A percentile compares a stretch with the other conserved stretches of the same genome.
Conservation (phyloP, 2,329 filamentous ascomycete species). For the Clarireedia monteithiana region DNA sequence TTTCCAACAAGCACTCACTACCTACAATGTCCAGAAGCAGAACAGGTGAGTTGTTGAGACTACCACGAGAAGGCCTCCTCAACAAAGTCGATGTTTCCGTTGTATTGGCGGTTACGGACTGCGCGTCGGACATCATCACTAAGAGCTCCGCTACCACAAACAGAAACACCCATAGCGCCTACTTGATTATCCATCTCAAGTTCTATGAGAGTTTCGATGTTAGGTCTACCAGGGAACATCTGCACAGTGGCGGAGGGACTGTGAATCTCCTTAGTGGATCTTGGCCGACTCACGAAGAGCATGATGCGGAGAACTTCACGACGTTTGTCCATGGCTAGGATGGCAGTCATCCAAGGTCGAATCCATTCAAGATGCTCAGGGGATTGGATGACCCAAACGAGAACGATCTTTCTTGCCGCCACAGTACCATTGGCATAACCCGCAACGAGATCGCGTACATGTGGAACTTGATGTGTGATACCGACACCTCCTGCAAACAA, state of each 20-base stretch:
- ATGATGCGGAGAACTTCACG: conserved; percentile 69
- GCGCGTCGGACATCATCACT: conserved; percentile 67
- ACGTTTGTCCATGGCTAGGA: conserved; percentile 65
- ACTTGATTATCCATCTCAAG: conserved; percentile 69
- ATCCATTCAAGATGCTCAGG: conserved; percentile 81
- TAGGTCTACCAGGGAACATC: conserved; percentile 76
- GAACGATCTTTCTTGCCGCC: conserved; percentile 61
- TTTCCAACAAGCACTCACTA: too few species aligned
- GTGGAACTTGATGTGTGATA: conserved; percentile 72
- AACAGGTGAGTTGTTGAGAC: neutral
- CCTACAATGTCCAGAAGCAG: neutral
- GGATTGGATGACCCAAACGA: conserved; percentile 74
- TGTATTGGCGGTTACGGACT: conserved; percentile 55
- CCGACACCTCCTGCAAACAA: conserved; percentile 76
- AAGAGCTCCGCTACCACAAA: conserved; percentile 66
- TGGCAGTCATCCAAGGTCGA: conserved; percentile 74
- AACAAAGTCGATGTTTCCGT: conserved; percentile 65
- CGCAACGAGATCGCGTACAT: conserved; percentile 63
- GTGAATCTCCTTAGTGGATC: conserved; percentile 74
- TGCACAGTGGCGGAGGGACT: conserved; percentile 70
- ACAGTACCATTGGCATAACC: conserved; percentile 63
- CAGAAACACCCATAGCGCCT: conserved; percentile 64
- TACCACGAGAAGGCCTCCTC: conserved; percentile 70
- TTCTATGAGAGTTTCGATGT: conserved; percentile 63
- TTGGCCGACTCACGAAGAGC: conserved; percentile 68